A percentile compares a stretch with the other conserved stretches of the same genome.
Evolutionary conservation across 2,329 filamentous ascomycete genomes (phyloP).

Genomic region (Claviceps maximensis): DNA sequence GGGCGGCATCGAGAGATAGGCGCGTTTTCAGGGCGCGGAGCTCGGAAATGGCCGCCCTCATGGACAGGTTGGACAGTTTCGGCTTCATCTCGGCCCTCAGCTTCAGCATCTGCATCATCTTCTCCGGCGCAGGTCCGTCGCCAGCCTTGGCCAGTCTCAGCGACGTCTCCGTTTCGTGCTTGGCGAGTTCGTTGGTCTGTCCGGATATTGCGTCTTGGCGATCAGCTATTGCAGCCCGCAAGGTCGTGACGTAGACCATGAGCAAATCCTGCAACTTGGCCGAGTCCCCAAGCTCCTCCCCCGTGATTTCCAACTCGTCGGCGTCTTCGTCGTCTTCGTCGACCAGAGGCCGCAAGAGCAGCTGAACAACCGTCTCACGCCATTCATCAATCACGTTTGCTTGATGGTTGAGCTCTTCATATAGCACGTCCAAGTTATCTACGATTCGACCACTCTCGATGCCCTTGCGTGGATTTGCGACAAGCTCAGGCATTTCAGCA

Average conservation of each 20-base stretch:
- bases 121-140: slow-evolving; percentile 59
- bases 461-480: slow-evolving; percentile 42
- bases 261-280: slow-evolving; percentile 80
- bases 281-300: slow-evolving; percentile 81
- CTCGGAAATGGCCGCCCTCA: slow-evolving; percentile 58
- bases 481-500: slow-evolving; percentile 44
- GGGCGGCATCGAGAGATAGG: slow-evolving; percentile 16
- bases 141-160: slow-evolving; percentile 45
- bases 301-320: slow-evolving; percentile 56
- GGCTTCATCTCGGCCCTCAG: slow-evolving; percentile 36
- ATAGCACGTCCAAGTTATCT: slow-evolving; percentile 53
- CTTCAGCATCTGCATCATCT: slow-evolving; percentile 37
- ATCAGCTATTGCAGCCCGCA: slow-evolving; percentile 66
- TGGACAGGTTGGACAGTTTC: slow-evolving; percentile 40
- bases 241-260: slow-evolving; percentile 69
- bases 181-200: slow-evolving; percentile 59
- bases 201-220: slow-evolving; percentile 66
- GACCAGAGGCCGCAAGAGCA: slow-evolving; percentile 62
- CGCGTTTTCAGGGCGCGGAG: slow-evolving; percentile 49
- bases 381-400: slow-evolving; percentile 58
- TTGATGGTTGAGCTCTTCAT: slow-evolving; percentile 56
- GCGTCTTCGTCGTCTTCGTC: slow-evolving; percentile 58
- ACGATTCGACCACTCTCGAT: slow-evolving; percentile 59
- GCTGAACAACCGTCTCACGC: slow-evolving; percentile 58
- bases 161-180: slow-evolving; percentile 56